These are phyloP conservation scores for Hypoxylon perforatum DNA, from an alignment of 495 filamentous ascomycete genomes.

Conservation along the genomic window DNA sequence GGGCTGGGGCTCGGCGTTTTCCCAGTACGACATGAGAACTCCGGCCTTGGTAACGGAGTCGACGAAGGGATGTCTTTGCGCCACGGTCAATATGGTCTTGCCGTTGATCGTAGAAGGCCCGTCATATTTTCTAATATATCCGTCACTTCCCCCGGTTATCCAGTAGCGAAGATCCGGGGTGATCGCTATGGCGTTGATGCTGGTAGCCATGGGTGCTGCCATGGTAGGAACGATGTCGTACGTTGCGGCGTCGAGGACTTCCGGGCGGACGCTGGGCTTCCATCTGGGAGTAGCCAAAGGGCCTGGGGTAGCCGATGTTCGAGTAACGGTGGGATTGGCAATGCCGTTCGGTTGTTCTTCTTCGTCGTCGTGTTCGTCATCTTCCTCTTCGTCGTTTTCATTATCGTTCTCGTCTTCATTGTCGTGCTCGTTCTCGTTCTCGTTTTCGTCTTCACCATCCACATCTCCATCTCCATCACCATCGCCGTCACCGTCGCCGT, in stretches of 20 bases:
- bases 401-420: constrained; percentile 65
- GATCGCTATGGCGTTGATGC: constrained; percentile 90
- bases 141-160: constrained; percentile 92
- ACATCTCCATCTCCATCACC: constrained; percentile 57
- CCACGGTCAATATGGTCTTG: constrained; percentile 92
- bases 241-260: constrained; percentile 80
- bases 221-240: constrained; percentile 99
- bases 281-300: constrained; percentile 53
- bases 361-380: constrained; percentile 68
- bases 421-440: constrained; percentile 65
- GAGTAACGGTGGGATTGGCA: constrained; percentile 39
- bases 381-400: constrained; percentile 67
- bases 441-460: constrained; percentile 57
- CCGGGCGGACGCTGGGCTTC: constrained; percentile 78
- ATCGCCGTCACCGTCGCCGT: constrained; percentile 63
- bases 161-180: constrained; percentile 97
- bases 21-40: constrained; percentile 95
- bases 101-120: constrained; percentile 95
- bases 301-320: constrained; percentile 62
- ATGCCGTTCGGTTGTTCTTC: constrained; percentile 55
- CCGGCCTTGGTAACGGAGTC: constrained; percentile 96
- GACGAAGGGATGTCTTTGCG: constrained; percentile 96
- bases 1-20: constrained; percentile 73
- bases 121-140: constrained; percentile 95
- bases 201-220: constrained; percentile 93